Conservation (phyloP, 176 grass and related monocot genomes). For the Rhynchospora breviuscula region DNA sequence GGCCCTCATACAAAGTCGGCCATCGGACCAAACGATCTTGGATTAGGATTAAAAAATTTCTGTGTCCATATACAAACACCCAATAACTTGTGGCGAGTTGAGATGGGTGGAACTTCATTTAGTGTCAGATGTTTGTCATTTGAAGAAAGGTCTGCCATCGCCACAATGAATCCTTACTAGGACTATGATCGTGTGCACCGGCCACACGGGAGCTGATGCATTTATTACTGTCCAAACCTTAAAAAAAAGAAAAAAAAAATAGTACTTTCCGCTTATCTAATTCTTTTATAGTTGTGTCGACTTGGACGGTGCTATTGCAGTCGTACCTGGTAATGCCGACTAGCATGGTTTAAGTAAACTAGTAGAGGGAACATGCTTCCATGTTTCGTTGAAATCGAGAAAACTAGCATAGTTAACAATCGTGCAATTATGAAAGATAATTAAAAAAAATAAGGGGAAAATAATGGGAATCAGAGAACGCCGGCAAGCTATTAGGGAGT, state of each 20-base stretch:
- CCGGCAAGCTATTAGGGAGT: too few species aligned
- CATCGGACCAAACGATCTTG: neutral
- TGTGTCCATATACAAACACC: neutral
- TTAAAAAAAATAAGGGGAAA: too few species aligned
- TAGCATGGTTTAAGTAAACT: constrained; percentile 7
- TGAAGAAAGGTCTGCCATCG: neutral
- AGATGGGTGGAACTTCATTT: too few species aligned
- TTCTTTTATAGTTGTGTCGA: neutral
- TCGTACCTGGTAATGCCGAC: neutral
- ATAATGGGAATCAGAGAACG: too few species aligned
- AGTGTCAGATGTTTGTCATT: neutral
- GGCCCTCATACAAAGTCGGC: neutral
- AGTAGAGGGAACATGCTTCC: neutral
- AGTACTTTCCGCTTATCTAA: neutral
- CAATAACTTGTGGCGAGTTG: neutral
- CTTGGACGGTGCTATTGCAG: constrained; percentile 5
- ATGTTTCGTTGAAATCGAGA: neutral
- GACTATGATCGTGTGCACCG: neutral
- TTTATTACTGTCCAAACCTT: neutral
- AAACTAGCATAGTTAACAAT: neutral
- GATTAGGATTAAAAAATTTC: neutral
- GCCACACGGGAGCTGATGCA: neutral
- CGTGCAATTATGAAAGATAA: too few species aligned
- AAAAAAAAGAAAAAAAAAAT: too few species aligned
- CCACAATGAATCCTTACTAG: neutral